Conservation (phyloP, 2,329 filamentous ascomycete genomes). For the Microdochium paspali region DNA sequence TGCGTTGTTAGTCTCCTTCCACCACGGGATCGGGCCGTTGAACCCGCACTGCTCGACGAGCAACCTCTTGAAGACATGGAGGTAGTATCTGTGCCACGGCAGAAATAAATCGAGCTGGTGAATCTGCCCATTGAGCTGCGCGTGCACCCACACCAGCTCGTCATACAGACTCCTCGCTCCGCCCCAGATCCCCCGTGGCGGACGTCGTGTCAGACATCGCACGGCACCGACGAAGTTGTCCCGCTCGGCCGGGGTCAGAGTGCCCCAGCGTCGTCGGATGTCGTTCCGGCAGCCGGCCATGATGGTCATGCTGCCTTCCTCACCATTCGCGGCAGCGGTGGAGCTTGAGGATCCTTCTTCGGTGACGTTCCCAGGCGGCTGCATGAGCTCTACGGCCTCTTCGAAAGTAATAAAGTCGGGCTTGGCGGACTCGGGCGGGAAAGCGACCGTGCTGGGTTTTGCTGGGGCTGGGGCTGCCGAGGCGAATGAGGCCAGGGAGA, state of each 20-base stretch:
- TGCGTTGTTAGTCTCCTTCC: constrained; percentile 1
- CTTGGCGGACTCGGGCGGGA: too few relatives aligned
- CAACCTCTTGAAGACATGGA: not conserved
- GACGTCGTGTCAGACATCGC: not conserved
- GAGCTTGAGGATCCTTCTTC: too few relatives aligned
- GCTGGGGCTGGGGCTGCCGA: too few relatives aligned
- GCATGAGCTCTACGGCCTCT: too few relatives aligned
- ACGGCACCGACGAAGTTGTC: not conserved
- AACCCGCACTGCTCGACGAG: constrained; percentile 1
- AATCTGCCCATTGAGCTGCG: not conserved
- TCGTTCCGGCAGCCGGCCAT: not conserved
- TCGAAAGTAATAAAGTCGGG: too few relatives aligned
- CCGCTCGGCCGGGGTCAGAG: not conserved
- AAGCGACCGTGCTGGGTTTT: too few relatives aligned
- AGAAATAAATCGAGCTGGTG: not conserved
- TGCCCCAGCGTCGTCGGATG: not conserved
- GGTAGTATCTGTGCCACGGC: constrained; percentile 2
- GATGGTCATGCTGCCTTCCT: not conserved
- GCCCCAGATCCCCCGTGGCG: not conserved
- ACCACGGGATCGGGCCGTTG: constrained; percentile 1
- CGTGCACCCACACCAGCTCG: constrained; percentile 2
- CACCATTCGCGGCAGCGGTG: too few relatives aligned
- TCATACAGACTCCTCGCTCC: constrained; percentile 4
- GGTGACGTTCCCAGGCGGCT: too few relatives aligned
- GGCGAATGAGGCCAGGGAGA: too few relatives aligned